These are phyloP conservation scores for Medicago ruthenica DNA, from an alignment of 306 rosid species.

Conservation along the genomic window DNA sequence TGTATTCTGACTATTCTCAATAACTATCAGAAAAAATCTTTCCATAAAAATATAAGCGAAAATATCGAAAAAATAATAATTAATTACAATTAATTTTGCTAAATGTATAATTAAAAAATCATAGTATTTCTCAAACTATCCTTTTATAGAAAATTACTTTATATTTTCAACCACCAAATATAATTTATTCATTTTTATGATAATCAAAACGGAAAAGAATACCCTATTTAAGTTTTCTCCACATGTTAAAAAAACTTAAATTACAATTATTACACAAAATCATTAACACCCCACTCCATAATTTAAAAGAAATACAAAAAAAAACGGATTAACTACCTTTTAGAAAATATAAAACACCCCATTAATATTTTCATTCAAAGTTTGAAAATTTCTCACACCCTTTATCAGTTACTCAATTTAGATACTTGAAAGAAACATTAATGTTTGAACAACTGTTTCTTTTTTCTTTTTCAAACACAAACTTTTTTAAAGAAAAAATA, in stretches of 20 bases:
- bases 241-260: background rate
- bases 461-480: background rate
- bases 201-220: background rate
- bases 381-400: slow-evolving; percentile 32
- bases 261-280: background rate
- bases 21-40: background rate
- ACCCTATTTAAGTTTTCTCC: background rate
- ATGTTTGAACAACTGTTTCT: slow-evolving; percentile 8
- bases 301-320: background rate
- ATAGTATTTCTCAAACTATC: background rate
- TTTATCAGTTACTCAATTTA: slow-evolving; percentile 12
- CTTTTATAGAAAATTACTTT: background rate
- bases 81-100: background rate
- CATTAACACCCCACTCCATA: background rate
- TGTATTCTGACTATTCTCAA: background rate
- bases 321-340: background rate
- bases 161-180: background rate
- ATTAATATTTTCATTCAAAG: slow-evolving; percentile 4
- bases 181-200: background rate
- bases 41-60: background rate
- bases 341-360: slow-evolving; percentile 1
- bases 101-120: background rate
- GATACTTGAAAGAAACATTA: slow-evolving; percentile 4
- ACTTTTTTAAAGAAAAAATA: background rate
- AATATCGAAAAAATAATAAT: background rate